Conservation (phyloP, 208 protist genomes). For the Leishmania tarentolae region DNA sequence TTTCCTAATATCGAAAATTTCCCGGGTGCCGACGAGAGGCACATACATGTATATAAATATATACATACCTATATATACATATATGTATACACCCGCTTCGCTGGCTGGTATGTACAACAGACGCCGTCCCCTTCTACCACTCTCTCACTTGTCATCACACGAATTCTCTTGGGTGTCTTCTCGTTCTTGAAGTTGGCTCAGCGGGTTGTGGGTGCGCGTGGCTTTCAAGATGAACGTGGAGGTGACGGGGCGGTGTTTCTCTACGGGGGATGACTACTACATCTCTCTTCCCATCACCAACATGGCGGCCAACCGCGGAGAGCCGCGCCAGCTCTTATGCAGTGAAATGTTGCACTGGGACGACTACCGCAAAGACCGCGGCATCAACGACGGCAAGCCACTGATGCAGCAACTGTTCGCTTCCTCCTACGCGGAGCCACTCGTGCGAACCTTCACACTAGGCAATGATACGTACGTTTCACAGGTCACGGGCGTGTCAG, state of each 20-base stretch:
- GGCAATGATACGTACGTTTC: slow-evolving; percentile 18
- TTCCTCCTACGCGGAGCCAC: background rate
- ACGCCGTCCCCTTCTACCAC: background rate
- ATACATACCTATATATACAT: too few species aligned
- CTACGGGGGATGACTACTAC: slow-evolving; percentile 21
- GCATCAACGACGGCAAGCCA: slow-evolving; percentile 53
- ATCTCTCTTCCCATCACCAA: slow-evolving; percentile 21
- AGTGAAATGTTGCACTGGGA: slow-evolving; percentile 87
- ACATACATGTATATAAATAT: background rate
- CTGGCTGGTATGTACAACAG: background rate
- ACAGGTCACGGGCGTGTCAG: slow-evolving; percentile 17
- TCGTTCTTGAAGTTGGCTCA: background rate
- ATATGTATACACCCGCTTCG: background rate
- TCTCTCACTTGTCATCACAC: background rate
- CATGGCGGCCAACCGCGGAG: slow-evolving; percentile 18
- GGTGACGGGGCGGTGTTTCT: slow-evolving; percentile 25
- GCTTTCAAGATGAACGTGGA: slow-evolving; percentile 21
- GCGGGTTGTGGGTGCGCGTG: background rate
- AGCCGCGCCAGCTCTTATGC: slow-evolving; percentile 33
- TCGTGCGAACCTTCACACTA: slow-evolving; percentile 12
- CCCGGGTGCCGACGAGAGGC: background rate
- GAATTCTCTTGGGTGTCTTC: background rate
- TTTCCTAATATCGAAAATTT: background rate
- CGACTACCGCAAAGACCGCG: slow-evolving; percentile 43
- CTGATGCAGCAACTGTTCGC: slow-evolving; percentile 51